Conservation (phyloP, 257 asterid species). For the Ajuga chamaepitys region DNA sequence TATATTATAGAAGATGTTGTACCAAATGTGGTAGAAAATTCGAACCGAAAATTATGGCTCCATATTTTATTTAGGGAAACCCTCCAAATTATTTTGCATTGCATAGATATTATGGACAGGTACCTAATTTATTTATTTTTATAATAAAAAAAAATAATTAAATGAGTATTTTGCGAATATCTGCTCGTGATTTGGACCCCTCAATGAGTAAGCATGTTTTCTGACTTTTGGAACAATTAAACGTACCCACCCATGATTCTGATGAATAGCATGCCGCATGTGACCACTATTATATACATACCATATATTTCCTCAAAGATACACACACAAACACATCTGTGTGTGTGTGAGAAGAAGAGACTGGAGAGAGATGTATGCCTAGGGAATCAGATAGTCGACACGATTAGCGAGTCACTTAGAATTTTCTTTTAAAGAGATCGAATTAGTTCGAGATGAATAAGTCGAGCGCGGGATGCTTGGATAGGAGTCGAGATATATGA, state of each 20-base stretch:
- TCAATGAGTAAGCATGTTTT: slow-evolving; percentile 21
- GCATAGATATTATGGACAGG: not conserved
- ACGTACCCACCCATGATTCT: slow-evolving; percentile 29
- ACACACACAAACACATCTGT: not conserved
- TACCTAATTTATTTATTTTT: not conserved
- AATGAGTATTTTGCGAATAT: slow-evolving; percentile 1
- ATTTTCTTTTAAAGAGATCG: too few species aligned
- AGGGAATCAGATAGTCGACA: too few species aligned
- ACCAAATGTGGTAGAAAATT: too few species aligned
- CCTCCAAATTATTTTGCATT: not conserved
- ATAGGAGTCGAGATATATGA: too few species aligned
- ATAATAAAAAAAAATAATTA: too few species aligned
- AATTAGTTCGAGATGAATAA: too few species aligned
- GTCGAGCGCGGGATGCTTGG: too few species aligned
- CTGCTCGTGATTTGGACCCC: slow-evolving; percentile 25
- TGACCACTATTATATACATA: slow-evolving; percentile 18
- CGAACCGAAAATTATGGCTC: too few species aligned
- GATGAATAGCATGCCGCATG: slow-evolving; percentile 31
- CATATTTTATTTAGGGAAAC: too few species aligned
- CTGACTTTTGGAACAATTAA: slow-evolving; percentile 19
- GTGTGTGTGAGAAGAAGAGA: not conserved
- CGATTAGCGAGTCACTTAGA: too few species aligned
- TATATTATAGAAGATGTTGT: too few species aligned
- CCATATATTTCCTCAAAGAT: not conserved
- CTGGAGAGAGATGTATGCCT: not conserved